Conservation (phyloP, 1,139 yeast species). For the Geotrichum cucujoidarum region DNA sequence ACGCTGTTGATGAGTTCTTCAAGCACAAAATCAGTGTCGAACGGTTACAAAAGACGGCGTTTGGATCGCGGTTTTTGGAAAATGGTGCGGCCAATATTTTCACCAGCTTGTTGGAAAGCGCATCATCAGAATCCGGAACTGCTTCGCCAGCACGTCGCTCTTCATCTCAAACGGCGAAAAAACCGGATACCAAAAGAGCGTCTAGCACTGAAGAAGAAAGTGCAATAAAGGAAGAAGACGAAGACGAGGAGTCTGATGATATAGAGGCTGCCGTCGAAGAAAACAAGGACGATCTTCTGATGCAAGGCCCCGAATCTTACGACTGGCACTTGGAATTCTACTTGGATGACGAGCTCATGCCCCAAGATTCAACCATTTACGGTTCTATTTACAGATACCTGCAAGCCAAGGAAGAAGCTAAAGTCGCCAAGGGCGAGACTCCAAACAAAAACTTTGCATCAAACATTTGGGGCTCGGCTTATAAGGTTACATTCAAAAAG, state of each 20-base stretch:
- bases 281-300: neutral
- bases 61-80: slow-evolving; percentile 15
- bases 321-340: slow-evolving; percentile 56
- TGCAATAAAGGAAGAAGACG: slow-evolving; percentile 20
- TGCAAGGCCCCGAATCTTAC: slow-evolving; percentile 15
- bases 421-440: slow-evolving; percentile 8
- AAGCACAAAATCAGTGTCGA: slow-evolving; percentile 23
- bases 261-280: slow-evolving; percentile 17
- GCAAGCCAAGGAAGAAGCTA: slow-evolving; percentile 34
- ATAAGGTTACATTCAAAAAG: slow-evolving; percentile 50
- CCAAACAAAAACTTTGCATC: slow-evolving; percentile 42
- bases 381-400: slow-evolving; percentile 66
- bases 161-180: slow-evolving; percentile 5
- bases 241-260: slow-evolving; percentile 19
- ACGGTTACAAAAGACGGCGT: slow-evolving; percentile 2
- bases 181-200: neutral
- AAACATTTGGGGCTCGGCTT: slow-evolving; percentile 55
- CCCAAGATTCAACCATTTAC: slow-evolving; percentile 68
- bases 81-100: slow-evolving; percentile 5
- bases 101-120: slow-evolving; percentile 11
- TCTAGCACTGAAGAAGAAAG: neutral
- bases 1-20: slow-evolving; percentile 58
- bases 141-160: slow-evolving; percentile 2
- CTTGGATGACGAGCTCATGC: slow-evolving; percentile 56
- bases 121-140: slow-evolving; percentile 13